Evolutionary conservation across 345 rosid genomes (phyloP), one percentile per base, ranked within the genome.

Genomic region (Eutrema yunnanense): DNA sequence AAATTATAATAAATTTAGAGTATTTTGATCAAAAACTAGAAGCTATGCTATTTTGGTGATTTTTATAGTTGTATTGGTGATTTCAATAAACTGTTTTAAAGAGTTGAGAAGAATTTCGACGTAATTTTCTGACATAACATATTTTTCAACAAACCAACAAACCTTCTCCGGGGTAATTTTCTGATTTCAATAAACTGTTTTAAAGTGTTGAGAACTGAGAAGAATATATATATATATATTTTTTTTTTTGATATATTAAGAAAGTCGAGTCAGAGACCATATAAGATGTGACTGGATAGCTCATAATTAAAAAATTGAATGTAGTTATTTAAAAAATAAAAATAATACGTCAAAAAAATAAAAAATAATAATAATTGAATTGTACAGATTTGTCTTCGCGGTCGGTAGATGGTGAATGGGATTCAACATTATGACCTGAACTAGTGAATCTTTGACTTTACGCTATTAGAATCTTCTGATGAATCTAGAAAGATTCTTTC

Each of bases 361-460:
- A n/a, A 49, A 38, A 6, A 10, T 1, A 22, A 29, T n/a, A 29
- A 62, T 4, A 52, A 34, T 36, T 43, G 1, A 47, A 5, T 43
- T 42, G 47, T 58, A 22, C 41, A n/a, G 62, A 49, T 40, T 58
- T 74, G 52, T 40, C 44, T 49, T 10, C 30, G 44, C 32, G n/a
- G 73, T 74, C 73, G 61, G 73, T 74, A 73, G 73, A 60, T 59
- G 57, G n/a, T 67, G 73, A 52, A 67, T 67, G 3, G 40, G 73
- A 67, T 59, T 40, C 54, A 50, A 59, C 78, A 51, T 29, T 64
- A 13, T 3, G 50, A 74, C 67, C 33, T 42, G 6, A 60, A 33
- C 52, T 26, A 38, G 3, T 42, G 73, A 67, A 74, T 74, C 73
- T 74, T 74, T 74, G 78, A 74, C 78, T 73, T 73, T 67, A 40